Evolutionary conservation across 2,329 filamentous ascomycete genomes (phyloP).

Genomic region (Alternaria ventricosa): DNA sequence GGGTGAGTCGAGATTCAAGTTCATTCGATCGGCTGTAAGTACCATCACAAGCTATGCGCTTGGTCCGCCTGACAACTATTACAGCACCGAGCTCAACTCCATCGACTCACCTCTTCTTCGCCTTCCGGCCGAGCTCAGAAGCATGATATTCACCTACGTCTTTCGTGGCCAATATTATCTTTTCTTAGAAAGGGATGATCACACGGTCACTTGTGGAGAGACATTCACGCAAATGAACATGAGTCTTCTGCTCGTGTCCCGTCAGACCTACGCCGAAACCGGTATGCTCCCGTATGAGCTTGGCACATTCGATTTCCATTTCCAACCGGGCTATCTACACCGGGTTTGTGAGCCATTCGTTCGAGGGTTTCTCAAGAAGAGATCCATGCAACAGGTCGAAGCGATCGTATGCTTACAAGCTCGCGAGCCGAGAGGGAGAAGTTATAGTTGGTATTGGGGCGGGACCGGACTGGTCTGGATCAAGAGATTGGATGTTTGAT

Average conservation of each 20-base stretch:
- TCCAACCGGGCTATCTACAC: no score
- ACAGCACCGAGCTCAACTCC: background rate
- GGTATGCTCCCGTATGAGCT: background rate
- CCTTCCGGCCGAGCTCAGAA: background rate
- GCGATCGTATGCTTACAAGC: no score
- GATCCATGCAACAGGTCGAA: background rate
- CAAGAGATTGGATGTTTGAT: no score
- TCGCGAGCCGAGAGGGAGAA: no score
- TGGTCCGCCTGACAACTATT: rapidly evolving
- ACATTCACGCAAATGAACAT: background rate
- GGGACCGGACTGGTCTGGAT: no score
- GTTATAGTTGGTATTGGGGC: no score
- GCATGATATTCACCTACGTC: background rate
- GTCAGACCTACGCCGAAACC: background rate
- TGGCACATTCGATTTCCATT: no score
- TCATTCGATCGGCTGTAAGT: background rate
- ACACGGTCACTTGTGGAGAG: no score
- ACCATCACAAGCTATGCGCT: background rate
- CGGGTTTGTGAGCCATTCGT: no score
- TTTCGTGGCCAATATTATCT: background rate
- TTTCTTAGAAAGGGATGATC: no score
- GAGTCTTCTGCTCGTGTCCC: background rate
- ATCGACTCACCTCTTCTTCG: background rate
- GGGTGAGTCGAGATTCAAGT: background rate
- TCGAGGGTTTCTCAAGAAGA: no score